Base-by-base conservation (phyloP, 805 yeast species). In the Candida maltosa region DNA sequence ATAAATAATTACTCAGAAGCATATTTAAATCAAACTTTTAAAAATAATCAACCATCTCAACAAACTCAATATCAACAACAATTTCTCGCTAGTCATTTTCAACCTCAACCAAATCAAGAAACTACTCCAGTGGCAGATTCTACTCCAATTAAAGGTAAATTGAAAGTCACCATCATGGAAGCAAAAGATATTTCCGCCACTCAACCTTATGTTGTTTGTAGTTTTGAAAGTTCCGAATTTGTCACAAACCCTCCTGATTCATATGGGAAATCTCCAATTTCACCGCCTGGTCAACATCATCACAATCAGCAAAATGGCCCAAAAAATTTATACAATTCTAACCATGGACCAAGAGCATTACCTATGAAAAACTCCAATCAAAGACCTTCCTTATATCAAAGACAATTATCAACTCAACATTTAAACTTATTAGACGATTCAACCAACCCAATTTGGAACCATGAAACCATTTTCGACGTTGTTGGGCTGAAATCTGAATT, bases 381-480 rank as follows among this genome's bases (percentile, higher is more conserved):
- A 27, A 49, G 63, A 28, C 69, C 68, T 3, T 48, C 62, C 4
- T 41, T 62, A 37, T 63, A 62, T 45, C 70, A 65, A 45, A 48
- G 68, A 42, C 71, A 62, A 43, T 52, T 61, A 9, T 58, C 64
- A 23, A 52, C 60, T 12, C 63, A 56, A 37, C 73, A 62, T 37
- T 53, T 58, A 34, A 54, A 52, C 24, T 46, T 59, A 14, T 43
- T 46, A 5, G 40, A 40, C 16, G 44, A 44, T n/a, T 29, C 40
- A 5, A 31, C 80, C 11, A 83, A 83, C 54, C 96, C 96, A 11
- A 67, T 75, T 21, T 91, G 97, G 96, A 84, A 86, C 53, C 96
- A 89, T 58, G 87, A 87, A 55, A 91, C 97, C 10, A 78, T 79
- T 9, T 91, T 93, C 54, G 98, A 91, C 58, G 96, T 93, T 29